Evolutionary conservation across 805 yeast genomes (phyloP).

Genomic region (Metschnikowia lachancei): DNA sequence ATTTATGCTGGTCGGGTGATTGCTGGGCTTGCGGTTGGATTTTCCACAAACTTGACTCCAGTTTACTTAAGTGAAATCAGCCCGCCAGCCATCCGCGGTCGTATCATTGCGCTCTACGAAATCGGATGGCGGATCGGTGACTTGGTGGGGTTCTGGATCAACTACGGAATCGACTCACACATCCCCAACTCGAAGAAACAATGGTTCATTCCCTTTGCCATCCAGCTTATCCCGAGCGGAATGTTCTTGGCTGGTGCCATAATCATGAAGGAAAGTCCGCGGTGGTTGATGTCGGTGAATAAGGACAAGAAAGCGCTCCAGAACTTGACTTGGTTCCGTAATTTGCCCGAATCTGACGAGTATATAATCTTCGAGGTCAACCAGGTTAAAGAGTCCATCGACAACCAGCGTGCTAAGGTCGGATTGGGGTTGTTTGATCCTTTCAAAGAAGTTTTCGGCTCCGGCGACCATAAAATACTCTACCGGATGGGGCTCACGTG

Average conservation of each 20-base stretch:
- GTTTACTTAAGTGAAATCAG: slow-evolving; percentile 36
- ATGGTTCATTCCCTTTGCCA: slow-evolving; percentile 41
- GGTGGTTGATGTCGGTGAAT: slow-evolving; percentile 36
- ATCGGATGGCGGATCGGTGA: slow-evolving; percentile 42
- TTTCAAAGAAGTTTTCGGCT: slow-evolving; percentile 28
- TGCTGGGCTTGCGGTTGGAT: slow-evolving; percentile 38
- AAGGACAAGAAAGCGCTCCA: slow-evolving; percentile 31
- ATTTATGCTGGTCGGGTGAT: slow-evolving; percentile 38
- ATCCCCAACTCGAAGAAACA: slow-evolving; percentile 27
- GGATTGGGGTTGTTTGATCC: slow-evolving; percentile 39
- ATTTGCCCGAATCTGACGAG: slow-evolving; percentile 34
- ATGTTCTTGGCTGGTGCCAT: slow-evolving; percentile 33
- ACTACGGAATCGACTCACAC: slow-evolving; percentile 32
- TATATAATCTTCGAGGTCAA: slow-evolving; percentile 36
- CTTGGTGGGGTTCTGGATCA: slow-evolving; percentile 39
- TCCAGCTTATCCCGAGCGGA: slow-evolving; percentile 38
- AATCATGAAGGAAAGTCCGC: slow-evolving; percentile 35
- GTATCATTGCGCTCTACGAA: slow-evolving; percentile 32
- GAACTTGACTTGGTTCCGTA: slow-evolving; percentile 36
- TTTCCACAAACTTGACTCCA: slow-evolving; percentile 36
- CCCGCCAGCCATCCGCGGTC: slow-evolving; percentile 38
- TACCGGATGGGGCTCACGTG: slow-evolving; percentile 33
- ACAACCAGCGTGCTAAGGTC: slow-evolving; percentile 27
- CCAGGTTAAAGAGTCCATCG: slow-evolving; percentile 35
- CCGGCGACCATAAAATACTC: slow-evolving; percentile 25